Percentiles rank a stretch among this genome's conserved stretches.
Evolutionary conservation across 257 asterid genomes (phyloP).

Genomic region (Anisodus tanguticus): DNA sequence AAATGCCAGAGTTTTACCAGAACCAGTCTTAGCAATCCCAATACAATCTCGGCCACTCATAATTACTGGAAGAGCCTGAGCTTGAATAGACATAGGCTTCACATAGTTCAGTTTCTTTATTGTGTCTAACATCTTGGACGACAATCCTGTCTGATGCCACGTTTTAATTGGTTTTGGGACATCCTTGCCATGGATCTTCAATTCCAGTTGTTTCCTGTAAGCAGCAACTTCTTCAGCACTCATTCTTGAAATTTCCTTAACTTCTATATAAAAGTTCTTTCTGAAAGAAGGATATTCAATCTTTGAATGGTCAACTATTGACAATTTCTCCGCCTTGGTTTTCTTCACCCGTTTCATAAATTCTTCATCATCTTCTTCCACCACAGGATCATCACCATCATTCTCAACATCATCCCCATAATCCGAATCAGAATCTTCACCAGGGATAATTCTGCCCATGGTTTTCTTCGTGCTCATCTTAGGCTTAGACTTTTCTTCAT

Average conservation of each 20-base stretch:
- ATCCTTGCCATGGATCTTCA: constrained; percentile 89
- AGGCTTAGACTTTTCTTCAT: constrained; percentile 33
- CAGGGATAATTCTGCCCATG: constrained; percentile 80
- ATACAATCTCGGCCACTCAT: constrained; percentile 97
- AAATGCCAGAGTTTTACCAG: constrained; percentile 90
- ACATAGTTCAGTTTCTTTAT: constrained; percentile 74
- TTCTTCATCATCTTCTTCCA: constrained; percentile 89
- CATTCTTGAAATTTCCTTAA: constrained; percentile 75
- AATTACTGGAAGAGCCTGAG: constrained; percentile 87
- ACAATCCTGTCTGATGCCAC: constrained; percentile 92
- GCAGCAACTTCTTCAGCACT: constrained; percentile 73
- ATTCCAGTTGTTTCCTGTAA: constrained; percentile 74
- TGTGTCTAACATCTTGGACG: constrained; percentile 76
- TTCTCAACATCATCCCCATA: constrained; percentile 60
- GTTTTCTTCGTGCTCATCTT: constrained; percentile 49
- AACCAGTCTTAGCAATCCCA: constrained; percentile 91
- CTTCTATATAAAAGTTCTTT: constrained; percentile 84
- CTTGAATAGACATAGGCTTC: constrained; percentile 85
- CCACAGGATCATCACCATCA: constrained; percentile 57
- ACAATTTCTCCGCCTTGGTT: constrained; percentile 82
- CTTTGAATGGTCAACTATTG: constrained; percentile 84
- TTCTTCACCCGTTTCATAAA: constrained; percentile 89
- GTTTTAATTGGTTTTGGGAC: constrained; percentile 82
- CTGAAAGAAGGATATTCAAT: constrained; percentile 73
- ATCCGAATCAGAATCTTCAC: constrained; percentile 83